Evolutionary conservation across 768 basidiomycete genomes (phyloP), one percentile per base, ranked within the genome.

Genomic region (Galerina sulciceps): DNA sequence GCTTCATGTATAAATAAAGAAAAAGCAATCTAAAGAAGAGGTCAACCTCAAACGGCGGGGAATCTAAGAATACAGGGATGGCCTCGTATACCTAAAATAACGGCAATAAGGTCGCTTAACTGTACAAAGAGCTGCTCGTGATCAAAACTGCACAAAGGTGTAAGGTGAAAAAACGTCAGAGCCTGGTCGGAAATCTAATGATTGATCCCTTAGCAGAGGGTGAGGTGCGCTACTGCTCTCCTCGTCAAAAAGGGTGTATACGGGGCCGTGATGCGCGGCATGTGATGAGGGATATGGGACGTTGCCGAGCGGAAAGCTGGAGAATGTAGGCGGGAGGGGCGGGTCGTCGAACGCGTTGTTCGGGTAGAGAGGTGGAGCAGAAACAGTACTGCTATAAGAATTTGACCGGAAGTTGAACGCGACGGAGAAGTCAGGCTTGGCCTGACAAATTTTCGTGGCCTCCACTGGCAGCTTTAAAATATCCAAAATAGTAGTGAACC

Each of bases 401-500:
- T 31, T 41, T 3, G 45, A 23, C 34, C 62, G 63, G 48, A 66
- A 52, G 46, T 61, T 66, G 62, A 63, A 59, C 4, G 62, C 65
- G 15, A 66, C 57, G 11, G 62, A 63, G 37, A 66, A 60, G 22
- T 57, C 50, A 13, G 59, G 58, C 14, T 57, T 58, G n/a, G 44
- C 20, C 3, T 50, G 48, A 23, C 44, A n/a, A 18, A 31, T 35
- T 22, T 20, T 15, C 18, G 54, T 23, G 14, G 52, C 44, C 42
- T 38, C 41, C 4, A 49, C 15, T 3, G 48, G 46, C 9, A 57
- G 48, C 22, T 67, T 63, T 22, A 54, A 53, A 14, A 67, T 57
- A 4, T 67, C 66, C 13, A 62, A 58, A 37, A 60, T 61, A n/a
- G 65, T 60, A 10, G 66, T 65, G 38, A 61, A 65, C 4, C 66